Evolutionary conservation across 805 yeast species (phyloP), one percentile per base, ranked within the genome.

Genomic region (Candida montana): DNA sequence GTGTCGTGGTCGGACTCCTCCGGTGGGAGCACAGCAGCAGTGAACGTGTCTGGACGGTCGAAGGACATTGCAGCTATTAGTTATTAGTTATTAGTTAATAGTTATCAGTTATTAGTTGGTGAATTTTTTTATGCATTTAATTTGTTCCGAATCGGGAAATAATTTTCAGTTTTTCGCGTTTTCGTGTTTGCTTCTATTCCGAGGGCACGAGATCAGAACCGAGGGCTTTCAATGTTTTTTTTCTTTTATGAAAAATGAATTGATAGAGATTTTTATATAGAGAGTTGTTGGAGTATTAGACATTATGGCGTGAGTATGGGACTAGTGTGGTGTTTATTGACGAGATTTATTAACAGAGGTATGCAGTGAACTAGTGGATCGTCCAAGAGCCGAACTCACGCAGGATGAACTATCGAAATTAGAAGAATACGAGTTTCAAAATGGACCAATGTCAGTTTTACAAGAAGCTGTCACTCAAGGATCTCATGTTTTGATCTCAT

Each of bases 361-460:
- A 19, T 45, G n/a, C n/a, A 81, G 85, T 40, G 91, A 83, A 39
- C 68, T 83, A 32, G 64, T 77, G 40, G 83, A 83, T 55, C 77
- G 81, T 47, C 89, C 95, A 21, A 78, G 83, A 50, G 72, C 85
- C 5, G 96, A 90, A 55, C 72, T 91, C 37, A 77, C 89, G 9
- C 87, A 83, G 50, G 73, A 74, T 17, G 97, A 93, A 58, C 74
- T 88, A 24, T 81, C 78, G 39, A 81, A 78, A 51, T 68, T 90
- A 27, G 98, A 91, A 60, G 96, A 90, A 57, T 88, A 81, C 57
- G 97, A 91, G 60, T 85, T 87, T 55, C 71, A 76, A 44, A 76
- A 88, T 63, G 99, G 99, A 0, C 99, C 99, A 12, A 74, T 93
- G 72, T 79, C 91, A 4, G 71, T 93, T 21, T 74, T 93, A n/a